Conservation (phyloP, 2,329 filamentous ascomycete genomes). For the Exophiala bonariae region DNA sequence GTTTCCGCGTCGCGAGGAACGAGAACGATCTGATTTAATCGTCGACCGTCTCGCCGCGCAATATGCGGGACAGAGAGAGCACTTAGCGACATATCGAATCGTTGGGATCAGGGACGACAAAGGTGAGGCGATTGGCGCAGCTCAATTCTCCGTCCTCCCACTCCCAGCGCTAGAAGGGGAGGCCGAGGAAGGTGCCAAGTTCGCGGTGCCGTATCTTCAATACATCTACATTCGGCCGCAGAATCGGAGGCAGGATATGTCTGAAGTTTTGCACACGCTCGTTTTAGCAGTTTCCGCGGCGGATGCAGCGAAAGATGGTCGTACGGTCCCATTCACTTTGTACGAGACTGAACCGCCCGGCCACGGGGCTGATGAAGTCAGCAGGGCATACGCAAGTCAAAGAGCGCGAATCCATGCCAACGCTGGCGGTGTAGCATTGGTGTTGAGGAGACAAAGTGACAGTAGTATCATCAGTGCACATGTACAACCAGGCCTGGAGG, state of each 20-base stretch:
- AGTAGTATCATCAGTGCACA: slow-evolving; percentile 20
- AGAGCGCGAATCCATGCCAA: slow-evolving; percentile 23
- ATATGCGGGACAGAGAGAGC: slow-evolving; percentile 9
- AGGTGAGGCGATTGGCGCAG: slow-evolving; percentile 24
- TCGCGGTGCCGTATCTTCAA: slow-evolving; percentile 26
- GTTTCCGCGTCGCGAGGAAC: slow-evolving; percentile 20
- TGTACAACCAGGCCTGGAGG: slow-evolving; percentile 25
- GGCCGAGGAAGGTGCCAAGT: background rate
- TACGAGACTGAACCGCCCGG: slow-evolving; percentile 26
- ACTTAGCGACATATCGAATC: slow-evolving; percentile 24
- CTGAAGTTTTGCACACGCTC: slow-evolving; percentile 27
- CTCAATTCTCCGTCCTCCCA: slow-evolving; percentile 25
- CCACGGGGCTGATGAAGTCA: slow-evolving; percentile 20
- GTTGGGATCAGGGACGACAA: slow-evolving; percentile 22
- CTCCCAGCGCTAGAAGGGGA: slow-evolving; percentile 1
- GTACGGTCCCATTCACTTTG: slow-evolving; percentile 24
- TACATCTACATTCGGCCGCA: slow-evolving; percentile 25
- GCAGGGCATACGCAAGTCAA: slow-evolving; percentile 16
- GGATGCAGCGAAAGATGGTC: slow-evolving; percentile 11
- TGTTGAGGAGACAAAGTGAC: slow-evolving; percentile 13
- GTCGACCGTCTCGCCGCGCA: slow-evolving; percentile 23
- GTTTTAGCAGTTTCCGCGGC: slow-evolving; percentile 23
- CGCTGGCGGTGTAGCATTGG: slow-evolving; percentile 23
- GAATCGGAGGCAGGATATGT: slow-evolving; percentile 27
- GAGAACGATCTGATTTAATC: slow-evolving; percentile 24